Evolutionary conservation across 1,284 basidiomycete species (phyloP), one percentile per base, ranked within the genome.

Genomic region (Pseudozyma thailandica): DNA sequence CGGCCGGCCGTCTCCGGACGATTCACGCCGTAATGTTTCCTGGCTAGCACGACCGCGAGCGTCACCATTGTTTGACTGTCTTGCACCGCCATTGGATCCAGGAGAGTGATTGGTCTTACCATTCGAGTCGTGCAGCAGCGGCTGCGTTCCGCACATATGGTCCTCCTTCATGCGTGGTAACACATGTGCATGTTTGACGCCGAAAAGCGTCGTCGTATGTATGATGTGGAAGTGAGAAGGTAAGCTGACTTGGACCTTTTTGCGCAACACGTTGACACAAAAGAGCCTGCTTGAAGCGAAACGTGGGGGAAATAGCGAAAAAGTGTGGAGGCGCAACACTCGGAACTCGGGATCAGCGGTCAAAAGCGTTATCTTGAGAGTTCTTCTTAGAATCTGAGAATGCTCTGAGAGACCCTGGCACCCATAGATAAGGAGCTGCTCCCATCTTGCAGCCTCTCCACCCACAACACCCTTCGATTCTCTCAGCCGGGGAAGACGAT

Each of bases 11-110:
- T 33, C 25, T 16, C 30, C 13, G 18, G 9, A n/a, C 3, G 26
- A 5, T 30, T 51, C 44, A 39, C 56, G 43, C 23, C 63, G 43
- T 15, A 60, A 33, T 4, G 63, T 66, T n/a, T 66, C 57, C 23
- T 56, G 45, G 46, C 63, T 60, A 23, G 33, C 44, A 33, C 53
- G 57, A 9, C 31, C 20, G 25, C 8, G 12, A 3, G n/a, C 47
- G 20, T 44, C 42, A n/a, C 16, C 7, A 16, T n/a, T 13, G 26
- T 38, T 45, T 13, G 31, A 7, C 23, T 33, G 21, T 23, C 31
- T 25, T 9, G 28, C 20, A 10, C n/a, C 20, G 15, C 35, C 27
- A 28, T 45, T 53, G 20, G 47, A 37, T 13, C 26, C 15, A 4
- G 35, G 13, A 33, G 31, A 1, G 9, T 37, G 31, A 27, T 21